Evolutionary conservation across 257 asterid species (phyloP), one percentile per base, ranked within the genome.

Genomic region (Solanum neorickii): DNA sequence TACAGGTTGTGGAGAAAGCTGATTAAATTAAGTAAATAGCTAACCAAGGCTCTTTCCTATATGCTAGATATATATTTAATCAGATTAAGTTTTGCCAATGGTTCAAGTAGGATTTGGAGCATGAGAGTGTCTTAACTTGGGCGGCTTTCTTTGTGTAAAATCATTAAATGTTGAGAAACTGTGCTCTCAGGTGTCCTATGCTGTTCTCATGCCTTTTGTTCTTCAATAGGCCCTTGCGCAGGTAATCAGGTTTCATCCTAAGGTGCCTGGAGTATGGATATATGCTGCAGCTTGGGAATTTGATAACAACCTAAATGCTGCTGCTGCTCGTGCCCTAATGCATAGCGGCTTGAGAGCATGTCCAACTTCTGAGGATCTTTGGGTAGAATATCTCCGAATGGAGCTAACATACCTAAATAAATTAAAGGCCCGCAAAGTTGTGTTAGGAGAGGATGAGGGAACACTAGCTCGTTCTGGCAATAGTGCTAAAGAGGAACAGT

Each of bases 261-360:
- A 93, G 91, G 94, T 94, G n/a, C 94, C 99, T 78, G 95, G 97
- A 82, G 95, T 93, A 35, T 97, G 99, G 99, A 93, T 97, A 70
- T 96, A 97, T 89, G 98, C 99, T 87, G 99, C 99, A 52, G 98
- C 99, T 35, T 96, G 99, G 99, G 97, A 97, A 88, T 97, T 97
- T 25, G 99, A 97, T 86, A 89, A 85, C 86, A 97, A 97, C 91
- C 93, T 94, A 88, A 97, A 97, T 86, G 97, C 91, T 89, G 93
- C 92, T 60, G 95, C 99, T 86, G 98, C 98, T 23, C 97, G 99
- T 70, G 94, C 98, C 87, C 93, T 96, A 9, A 97, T 97, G 99
- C 98, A 93, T 90, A 93, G 93, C 70, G 99, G 99, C 68, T 92
- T 97, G 96, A 93, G 99, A 93, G 94, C 94, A 29, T 97, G 99